A percentile compares a stretch with the other conserved stretches of the same genome.
Conservation (phyloP, 2,329 filamentous ascomycete genomes). For the Ceratocystiopsis sp. region DNA sequence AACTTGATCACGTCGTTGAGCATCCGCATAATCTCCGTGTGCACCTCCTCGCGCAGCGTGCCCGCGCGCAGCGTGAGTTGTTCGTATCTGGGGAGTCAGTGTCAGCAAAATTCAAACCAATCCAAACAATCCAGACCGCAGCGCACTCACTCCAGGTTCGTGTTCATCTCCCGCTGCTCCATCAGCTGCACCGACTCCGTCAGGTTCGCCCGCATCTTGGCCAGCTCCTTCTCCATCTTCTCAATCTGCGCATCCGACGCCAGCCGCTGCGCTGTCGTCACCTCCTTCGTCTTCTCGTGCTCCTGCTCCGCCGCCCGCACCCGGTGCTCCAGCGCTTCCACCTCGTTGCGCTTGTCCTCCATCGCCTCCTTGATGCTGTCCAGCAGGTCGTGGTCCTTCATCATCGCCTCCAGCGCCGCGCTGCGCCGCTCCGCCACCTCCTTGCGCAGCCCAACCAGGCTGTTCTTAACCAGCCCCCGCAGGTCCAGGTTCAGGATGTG, state of each 20-base stretch:
- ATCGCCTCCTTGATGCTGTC: conserved; percentile 94
- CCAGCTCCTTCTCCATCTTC: conserved; percentile 97
- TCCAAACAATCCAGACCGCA: no score
- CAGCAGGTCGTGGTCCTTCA: conserved; percentile 85
- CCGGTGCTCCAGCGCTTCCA: conserved; percentile 78
- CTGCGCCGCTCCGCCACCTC: conserved; percentile 84
- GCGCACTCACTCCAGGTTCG: conserved; percentile 66
- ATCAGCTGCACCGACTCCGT: conserved; percentile 78
- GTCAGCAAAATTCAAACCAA: not conserved
- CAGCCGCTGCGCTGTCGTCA: conserved; percentile 71
- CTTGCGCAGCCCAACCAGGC: conserved; percentile 63
- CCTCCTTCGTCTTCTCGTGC: conserved; percentile 84
- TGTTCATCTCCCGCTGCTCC: conserved; percentile 92
- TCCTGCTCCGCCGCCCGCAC: conserved; percentile 81
- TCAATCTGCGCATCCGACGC: conserved; percentile 88
- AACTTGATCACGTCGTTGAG: conserved; percentile 96
- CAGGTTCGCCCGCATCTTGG: conserved; percentile 71
- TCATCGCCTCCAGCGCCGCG: conserved; percentile 69
- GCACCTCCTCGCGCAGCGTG: conserved; percentile 83
- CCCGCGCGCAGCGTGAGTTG: conserved; percentile 75
- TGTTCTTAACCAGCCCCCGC: conserved; percentile 63
- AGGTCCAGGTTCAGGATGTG: conserved; percentile 83
- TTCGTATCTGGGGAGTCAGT: conserved; percentile 48
- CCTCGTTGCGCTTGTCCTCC: conserved; percentile 84
- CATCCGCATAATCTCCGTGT: conserved; percentile 91